phyloP scores from a whole-genome alignment of 2,329 filamentous ascomycete genomes.

The Nigrospora sphaerica region DNA sequence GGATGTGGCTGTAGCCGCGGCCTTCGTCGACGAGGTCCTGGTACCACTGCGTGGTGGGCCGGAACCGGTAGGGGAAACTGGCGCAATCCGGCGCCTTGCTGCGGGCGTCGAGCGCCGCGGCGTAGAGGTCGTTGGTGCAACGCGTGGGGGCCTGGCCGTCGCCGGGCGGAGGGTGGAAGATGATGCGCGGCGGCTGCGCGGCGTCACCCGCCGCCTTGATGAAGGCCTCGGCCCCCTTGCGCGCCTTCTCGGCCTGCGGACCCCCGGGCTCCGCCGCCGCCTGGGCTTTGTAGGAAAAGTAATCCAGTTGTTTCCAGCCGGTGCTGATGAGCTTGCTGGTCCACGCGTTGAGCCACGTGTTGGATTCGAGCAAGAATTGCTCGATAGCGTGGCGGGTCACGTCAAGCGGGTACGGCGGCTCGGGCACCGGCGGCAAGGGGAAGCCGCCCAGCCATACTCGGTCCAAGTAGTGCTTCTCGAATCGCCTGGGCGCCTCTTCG shows the following conservation, averaged over 20 bases:
- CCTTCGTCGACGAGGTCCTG: slow-evolving; percentile 35
- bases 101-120: slow-evolving; percentile 22
- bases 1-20: slow-evolving; percentile 41
- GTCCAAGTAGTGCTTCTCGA: slow-evolving; percentile 24
- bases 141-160: background rate
- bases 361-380: slow-evolving; percentile 22
- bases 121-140: slow-evolving; percentile 34
- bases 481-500: slow-evolving; percentile 20
- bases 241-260: background rate
- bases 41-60: slow-evolving; percentile 47
- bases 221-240: slow-evolving; percentile 3
- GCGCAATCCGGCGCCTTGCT: slow-evolving; percentile 7
- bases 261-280: background rate
- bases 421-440: slow-evolving; percentile 5
- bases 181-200: slow-evolving; percentile 23
- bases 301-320: slow-evolving; percentile 32
- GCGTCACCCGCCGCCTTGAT: slow-evolving; percentile 15
- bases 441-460: slow-evolving; percentile 37
- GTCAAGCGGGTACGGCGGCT: slow-evolving; percentile 30
- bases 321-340: slow-evolving; percentile 16
- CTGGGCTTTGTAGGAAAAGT: background rate
- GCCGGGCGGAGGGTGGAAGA: slow-evolving; percentile 40
- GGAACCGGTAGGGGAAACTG: slow-evolving; percentile 32
- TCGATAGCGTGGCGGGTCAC: slow-evolving; percentile 31
- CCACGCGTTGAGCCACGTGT: slow-evolving; percentile 26